Evolutionary conservation across 2,329 filamentous ascomycete genomes (phyloP), one percentile per base, ranked within the genome.

Genomic region (Colletotrichum gigasporum): DNA sequence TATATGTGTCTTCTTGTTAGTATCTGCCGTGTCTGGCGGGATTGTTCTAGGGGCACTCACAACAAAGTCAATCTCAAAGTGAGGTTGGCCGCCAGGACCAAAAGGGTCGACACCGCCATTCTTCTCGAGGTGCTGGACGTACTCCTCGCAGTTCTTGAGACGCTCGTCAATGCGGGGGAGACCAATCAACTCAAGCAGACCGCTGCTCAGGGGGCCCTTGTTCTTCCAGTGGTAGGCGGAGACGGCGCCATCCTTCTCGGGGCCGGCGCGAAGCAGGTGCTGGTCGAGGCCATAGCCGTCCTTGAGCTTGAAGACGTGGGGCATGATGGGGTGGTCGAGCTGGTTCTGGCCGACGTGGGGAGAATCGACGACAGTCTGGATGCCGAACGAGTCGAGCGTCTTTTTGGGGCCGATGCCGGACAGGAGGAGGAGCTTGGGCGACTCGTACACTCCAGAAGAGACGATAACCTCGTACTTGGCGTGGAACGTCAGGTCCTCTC

Each of bases 321-420:
- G 79, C 28, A 87, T 79, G 64, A 84, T 84, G 42, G 85, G 85
- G 45, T 88, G 87, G 70, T 91, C 88, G 62, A 88, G 79, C 4
- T 91, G 79, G 74, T 91, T 89, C 61, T 83, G 84, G 5, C 89
- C 89, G 3, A 92, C 88, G 44, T 89, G 86, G 1, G 85, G 84
- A 0, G 87, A 83, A 65, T 90, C 81, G 4, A 82, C 78, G 16
- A 89, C 68, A 1, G 85, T 75, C 2, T 79, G 70, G 66, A 91
- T 90, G n/a, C 78, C 75, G 70, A 85, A 82, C 54, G 79, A 77
- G 18, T 79, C 67, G 5, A 91, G 81, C 67, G 88, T 83, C 0
- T 76, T 71, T 10, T 74, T 70, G 0, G 87, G 87, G 0, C 89
- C 89, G 32, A 91, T 82, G n/a, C 89, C 89, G 53, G 81, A 86